Evolutionary conservation across 2,329 filamentous ascomycete genomes (phyloP), one percentile per base, ranked within the genome.

Genomic region (Lecanicillium sp.): DNA sequence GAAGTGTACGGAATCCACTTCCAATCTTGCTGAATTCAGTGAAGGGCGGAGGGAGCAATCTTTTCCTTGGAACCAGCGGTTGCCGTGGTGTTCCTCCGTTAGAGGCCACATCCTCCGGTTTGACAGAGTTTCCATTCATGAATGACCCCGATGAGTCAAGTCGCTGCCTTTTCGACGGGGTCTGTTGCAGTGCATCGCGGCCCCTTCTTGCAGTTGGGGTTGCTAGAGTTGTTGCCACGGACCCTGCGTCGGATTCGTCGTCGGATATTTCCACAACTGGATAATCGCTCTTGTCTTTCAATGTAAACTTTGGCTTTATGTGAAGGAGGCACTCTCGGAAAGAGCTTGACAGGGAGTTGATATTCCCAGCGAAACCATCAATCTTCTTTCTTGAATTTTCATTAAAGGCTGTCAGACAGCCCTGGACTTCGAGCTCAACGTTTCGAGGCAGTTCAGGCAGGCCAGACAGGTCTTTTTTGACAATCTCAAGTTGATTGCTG

Each of bases 401-500:
- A 0, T 74, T 70, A 44, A 90, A 80, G 1, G 62, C 62, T 11
- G 66, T 64, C 0, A 90, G 55, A 10, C 77, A 74, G 2, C 71
- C 70, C 15, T 71, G 71, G 0, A 94, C 70, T 9, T 79, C 75
- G 0, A 79, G 65, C n/a, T 79, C 72, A 0, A 87, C 74, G 31
- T 87, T 85, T 0, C 65, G 59, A 0, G 83, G 81, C 0, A 85
- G 72, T 28, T 86, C 81, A 0, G 84, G 84, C 0, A 89, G 69
- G 0, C 59, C 61, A 1, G 55, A 46, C 0, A 94, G 66, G 40
- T 82, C 62, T 0, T 52, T 48, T 2, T 76, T 64, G 3, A 88
- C 75, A 0, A 65, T 54, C 0, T 58, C 44, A 0, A 84, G 67
- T 5, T 74, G 64, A 0, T 49, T 47, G 4, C 70, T 60, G 0